Percentiles rank a stretch among this genome's conserved stretches.
Evolutionary conservation across 2,329 filamentous ascomycete genomes (phyloP).

Genomic region (Fusarium paranaense): DNA sequence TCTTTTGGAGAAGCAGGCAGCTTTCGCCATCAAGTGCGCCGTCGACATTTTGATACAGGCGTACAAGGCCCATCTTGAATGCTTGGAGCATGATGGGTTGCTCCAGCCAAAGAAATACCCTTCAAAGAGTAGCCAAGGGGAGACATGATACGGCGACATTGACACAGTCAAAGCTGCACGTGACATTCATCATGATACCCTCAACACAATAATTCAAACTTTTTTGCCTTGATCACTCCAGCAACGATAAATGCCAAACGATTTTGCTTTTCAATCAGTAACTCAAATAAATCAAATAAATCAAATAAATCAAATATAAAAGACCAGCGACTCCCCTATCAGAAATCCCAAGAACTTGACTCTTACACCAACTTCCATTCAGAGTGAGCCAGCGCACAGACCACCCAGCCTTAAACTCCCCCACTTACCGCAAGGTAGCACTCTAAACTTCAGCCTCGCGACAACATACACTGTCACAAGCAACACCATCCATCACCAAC

Average conservation of each 20-base stretch:
- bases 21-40: not conserved
- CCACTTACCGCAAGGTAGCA: constrained; percentile 24
- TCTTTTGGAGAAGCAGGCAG: not conserved
- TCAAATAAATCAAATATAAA: not conserved
- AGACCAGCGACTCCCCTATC: not conserved
- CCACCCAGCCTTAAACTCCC: not conserved
- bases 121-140: not conserved
- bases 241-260: not conserved
- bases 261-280: not conserved
- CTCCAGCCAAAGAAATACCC: not conserved
- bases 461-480: constrained; percentile 13
- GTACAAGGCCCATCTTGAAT: not conserved
- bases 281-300: not conserved
- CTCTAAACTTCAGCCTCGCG: constrained; percentile 9
- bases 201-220: not conserved
- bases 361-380: not conserved
- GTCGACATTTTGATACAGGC: not conserved
- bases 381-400: not conserved
- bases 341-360: not conserved
- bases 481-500: not conserved
- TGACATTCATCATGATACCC: not conserved
- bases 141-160: not conserved
- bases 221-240: not conserved
- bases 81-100: not conserved
- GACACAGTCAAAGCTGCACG: not conserved